Evolutionary conservation across 106 monocot genomes (phyloP), one percentile per base, ranked within the genome.

Genomic region (Iris macrosiphon): DNA sequence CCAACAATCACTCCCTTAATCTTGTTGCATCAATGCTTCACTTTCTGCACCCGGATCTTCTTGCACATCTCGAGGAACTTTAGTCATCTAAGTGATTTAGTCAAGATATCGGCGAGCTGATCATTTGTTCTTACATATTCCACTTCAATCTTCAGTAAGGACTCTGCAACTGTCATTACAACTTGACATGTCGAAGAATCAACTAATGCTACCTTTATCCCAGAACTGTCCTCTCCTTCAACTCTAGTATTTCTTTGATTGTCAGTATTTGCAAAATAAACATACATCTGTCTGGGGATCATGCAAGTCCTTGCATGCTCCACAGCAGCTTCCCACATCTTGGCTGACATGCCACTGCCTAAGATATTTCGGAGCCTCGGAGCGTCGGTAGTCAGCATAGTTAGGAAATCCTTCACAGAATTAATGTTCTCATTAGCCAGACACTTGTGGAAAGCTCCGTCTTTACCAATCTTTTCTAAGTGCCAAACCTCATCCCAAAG

Each of bases 391-490:
- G 45, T 49, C 3, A 98, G 70, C 32, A 91, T 45, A 12, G 65
- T 82, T 21, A 98, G 69, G 50, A 98, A 98, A 71, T 98, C 96
- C 44, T 83, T 74, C 7, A 98, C 96, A n/a, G 85, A 83, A 21
- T 70, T 63, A 30, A 98, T 83, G 21, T 73, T 87, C 68, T 86
- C 85, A 30, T 47, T 70, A 58, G 50, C 72, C 62, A 98, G 69
- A 27, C 96, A 86, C 62, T 80, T 98, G 67, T 98, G 96, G 41
- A 98, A 91, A 22, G 96, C 90, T 28, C 96, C 96, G 46, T 90
- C 96, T 65, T 98, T 98, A 25, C 90, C 96, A 45, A 98, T 98
- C 75, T 98, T 98, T 13, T 57, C 57, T 7, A 57, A 16, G 27
- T 40, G 57, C 57, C 57, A 57, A 7, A 57, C 96, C 52, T 98